phyloP scores from a whole-genome alignment of 106 monocot species.

The Gastrodia elata region DNA sequence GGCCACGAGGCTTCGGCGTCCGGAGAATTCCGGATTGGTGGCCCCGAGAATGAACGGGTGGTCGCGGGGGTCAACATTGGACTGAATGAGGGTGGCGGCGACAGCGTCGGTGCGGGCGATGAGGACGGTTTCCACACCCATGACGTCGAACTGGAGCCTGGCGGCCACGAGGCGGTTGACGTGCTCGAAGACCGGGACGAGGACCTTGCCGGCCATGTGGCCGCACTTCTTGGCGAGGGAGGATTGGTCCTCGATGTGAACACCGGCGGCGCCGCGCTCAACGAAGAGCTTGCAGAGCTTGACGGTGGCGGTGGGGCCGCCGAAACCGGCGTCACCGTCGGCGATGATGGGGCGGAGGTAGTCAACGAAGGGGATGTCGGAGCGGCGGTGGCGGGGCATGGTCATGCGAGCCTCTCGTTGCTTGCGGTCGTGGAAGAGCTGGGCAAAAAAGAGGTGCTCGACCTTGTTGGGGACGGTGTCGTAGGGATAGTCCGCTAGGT shows the following conservation, averaged over 20 bases:
- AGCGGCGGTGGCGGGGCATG: conserved; percentile 54
- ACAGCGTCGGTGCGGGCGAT: conserved; percentile 84
- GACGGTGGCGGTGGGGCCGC: conserved; percentile 81
- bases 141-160: conserved; percentile 81
- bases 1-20: conserved; percentile 31
- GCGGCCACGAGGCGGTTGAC: conserved; percentile 84
- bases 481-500: conserved; percentile 94
- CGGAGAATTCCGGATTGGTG: conserved; percentile 49
- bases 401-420: conserved; percentile 71
- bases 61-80: conserved; percentile 79
- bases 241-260: conserved; percentile 90
- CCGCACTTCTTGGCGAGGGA: conserved; percentile 94
- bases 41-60: conserved; percentile 90
- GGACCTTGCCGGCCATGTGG: conserved; percentile 94
- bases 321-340: conserved; percentile 89
- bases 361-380: conserved; percentile 59
- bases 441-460: conserved; percentile 87
- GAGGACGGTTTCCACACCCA: conserved; percentile 82
- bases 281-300: conserved; percentile 98
- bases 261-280: conserved; percentile 89
- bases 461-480: conserved; percentile 98
- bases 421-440: conserved; percentile 87
- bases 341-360: conserved; percentile 83
- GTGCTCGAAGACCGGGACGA: conserved; percentile 66
- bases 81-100: conserved; percentile 73